Conservation (phyloP, 106 monocot genomes). For the Phalaenopsis equestris region DNA sequence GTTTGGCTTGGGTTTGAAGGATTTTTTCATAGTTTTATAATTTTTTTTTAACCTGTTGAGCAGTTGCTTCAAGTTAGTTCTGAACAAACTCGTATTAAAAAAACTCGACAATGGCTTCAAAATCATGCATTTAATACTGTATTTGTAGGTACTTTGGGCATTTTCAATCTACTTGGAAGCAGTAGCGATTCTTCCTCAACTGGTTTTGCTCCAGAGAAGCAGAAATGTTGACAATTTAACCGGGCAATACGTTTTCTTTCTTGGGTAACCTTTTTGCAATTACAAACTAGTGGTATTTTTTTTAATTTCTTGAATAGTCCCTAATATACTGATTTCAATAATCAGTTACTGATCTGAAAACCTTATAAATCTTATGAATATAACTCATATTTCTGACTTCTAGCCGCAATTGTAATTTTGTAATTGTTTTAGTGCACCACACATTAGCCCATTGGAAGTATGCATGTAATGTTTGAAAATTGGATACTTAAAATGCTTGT, state of each 20-base stretch:
- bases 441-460: background rate
- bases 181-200: constrained; percentile 85
- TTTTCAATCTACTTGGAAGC: constrained; percentile 83
- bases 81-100: background rate
- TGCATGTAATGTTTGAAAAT: background rate
- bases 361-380: too few relatives aligned
- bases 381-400: too few relatives aligned
- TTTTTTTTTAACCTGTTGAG: background rate
- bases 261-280: constrained; percentile 36
- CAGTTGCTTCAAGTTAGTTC: background rate
- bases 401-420: too few relatives aligned
- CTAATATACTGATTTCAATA: background rate
- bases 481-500: background rate
- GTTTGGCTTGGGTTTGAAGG: background rate
- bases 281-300: background rate
- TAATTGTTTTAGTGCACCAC: background rate
- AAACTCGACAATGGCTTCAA: background rate
- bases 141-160: constrained; percentile 61
- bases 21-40: background rate
- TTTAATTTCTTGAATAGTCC: background rate
- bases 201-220: constrained; percentile 75
- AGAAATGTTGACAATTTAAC: constrained; percentile 85
- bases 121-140: background rate
- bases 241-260: constrained; percentile 82
- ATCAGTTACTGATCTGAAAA: background rate